Evolutionary conservation across 257 asterid species (phyloP), one percentile per base, ranked within the genome.

Genomic region (Cinchona pubescens): DNA sequence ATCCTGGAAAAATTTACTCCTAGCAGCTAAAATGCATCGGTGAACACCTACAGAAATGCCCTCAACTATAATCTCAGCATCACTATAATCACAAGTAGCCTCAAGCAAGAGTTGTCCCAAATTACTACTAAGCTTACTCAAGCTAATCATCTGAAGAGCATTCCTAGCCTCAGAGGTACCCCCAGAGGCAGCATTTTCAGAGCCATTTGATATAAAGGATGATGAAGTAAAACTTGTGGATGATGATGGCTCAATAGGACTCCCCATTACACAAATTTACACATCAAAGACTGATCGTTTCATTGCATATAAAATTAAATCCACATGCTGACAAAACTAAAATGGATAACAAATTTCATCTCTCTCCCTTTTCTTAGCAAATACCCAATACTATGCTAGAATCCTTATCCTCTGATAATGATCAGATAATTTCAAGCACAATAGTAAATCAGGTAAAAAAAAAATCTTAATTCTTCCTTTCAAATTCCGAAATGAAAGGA

Each of bases 21-120:
- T 84, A 48, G 85, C 85, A 37, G 93, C 96, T 77, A 91, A 77
- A 80, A 91, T 81, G 72, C 96, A 91, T 15, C 92, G 85, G 79
- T 91, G 94, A 67, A 89, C 79, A 15, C 90, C 84, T 27, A 91
- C 77, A 4, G 79, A 71, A 62, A 27, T 78, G 61, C 82, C 92
- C 59, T 86, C 96, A 15, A 91, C 86, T 29, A 83, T 82, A 71
- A 91, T 77, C 42, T 87, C 89, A 0, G 90, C 94, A 76, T 91
- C 96, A 61, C 84, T 81, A 67, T 82, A 86, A 74, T 81, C 89
- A 25, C 75, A 35, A 64, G 79, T 65, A 11, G 85, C 58, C 67
- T 89, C 93, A 21, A 73, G 70, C 62, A 91, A 75, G 49, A 91
- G 84, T 55, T 79, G 86, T 77, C 81, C 93, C 81, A 88, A 72